phyloP scores from a whole-genome alignment of 495 filamentous ascomycete genomes.

The Penicillium fimorum region DNA sequence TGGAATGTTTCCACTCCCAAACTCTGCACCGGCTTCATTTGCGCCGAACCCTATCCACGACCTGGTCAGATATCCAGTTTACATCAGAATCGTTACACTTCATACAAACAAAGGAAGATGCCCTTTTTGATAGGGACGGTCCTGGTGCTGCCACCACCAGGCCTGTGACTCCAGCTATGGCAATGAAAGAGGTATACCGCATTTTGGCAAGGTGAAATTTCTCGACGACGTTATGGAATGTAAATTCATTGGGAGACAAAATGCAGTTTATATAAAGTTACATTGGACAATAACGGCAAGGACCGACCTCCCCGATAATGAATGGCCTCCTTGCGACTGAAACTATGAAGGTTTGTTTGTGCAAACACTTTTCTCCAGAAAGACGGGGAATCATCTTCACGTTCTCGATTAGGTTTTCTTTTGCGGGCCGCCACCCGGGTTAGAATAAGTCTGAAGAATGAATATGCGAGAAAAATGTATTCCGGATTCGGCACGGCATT shows the following conservation, averaged over 20 bases:
- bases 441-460: not conserved
- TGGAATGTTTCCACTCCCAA: conserved; percentile 38
- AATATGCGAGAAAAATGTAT: not conserved
- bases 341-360: not conserved
- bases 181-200: conserved; percentile 1
- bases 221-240: not conserved
- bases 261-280: not conserved
- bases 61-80: not conserved
- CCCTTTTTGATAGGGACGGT: not conserved
- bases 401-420: not conserved
- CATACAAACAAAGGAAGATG: conserved; percentile 7
- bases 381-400: not conserved
- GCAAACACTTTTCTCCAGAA: not conserved
- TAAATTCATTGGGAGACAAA: not conserved
- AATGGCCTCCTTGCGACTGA: not conserved
- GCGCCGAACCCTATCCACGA: conserved; percentile 7
- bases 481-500: conserved; percentile 2
- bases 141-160: conserved; percentile 4
- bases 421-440: conserved; percentile 1
- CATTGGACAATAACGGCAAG: not conserved
- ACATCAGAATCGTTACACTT: too few species aligned
- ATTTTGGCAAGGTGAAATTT: not conserved
- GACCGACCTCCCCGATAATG: not conserved
- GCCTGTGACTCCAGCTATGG: not conserved
- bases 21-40: conserved; percentile 9